phyloP scores from a whole-genome alignment of 495 filamentous ascomycete species.

The Annulohypoxylon moriforme region DNA sequence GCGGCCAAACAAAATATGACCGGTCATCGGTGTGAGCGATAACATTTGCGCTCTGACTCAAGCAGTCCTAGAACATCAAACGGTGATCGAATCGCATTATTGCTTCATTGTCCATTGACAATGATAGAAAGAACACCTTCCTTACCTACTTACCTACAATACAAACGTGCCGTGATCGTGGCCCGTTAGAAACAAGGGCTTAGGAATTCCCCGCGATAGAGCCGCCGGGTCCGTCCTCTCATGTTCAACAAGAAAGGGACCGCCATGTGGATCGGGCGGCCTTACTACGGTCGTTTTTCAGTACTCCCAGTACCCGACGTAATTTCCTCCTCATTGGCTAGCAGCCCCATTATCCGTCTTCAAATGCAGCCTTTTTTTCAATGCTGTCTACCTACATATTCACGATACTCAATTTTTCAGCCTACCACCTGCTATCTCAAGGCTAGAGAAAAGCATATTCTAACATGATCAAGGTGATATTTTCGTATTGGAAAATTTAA shows the following conservation, averaged over 20 bases:
- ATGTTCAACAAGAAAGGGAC: constrained; percentile 30
- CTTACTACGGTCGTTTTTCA: constrained; percentile 48
- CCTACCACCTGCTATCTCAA: constrained; percentile 9
- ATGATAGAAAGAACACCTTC: constrained; percentile 20
- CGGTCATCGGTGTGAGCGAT: not conserved
- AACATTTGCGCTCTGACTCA: not conserved
- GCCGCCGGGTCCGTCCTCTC: constrained; percentile 41
- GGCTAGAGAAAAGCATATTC: constrained; percentile 5
- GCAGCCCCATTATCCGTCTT: constrained; percentile 25
- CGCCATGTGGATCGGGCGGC: constrained; percentile 46
- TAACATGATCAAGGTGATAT: not conserved
- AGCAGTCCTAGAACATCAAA: constrained; percentile 12
- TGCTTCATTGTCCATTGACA: not conserved
- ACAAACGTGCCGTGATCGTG: constrained; percentile 21
- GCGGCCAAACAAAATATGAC: not conserved
- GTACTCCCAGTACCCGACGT: constrained; percentile 37
- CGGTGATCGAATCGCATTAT: constrained; percentile 30
- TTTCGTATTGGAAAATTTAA: constrained; percentile 9
- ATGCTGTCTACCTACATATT: constrained; percentile 15
- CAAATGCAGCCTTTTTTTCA: constrained; percentile 12
- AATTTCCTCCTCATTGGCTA: constrained; percentile 42
- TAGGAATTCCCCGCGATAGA: constrained; percentile 51
- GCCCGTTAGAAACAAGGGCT: constrained; percentile 40
- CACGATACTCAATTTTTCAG: constrained; percentile 12
- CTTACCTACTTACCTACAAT: constrained; percentile 12